These are phyloP conservation scores for Populus tomentosa DNA, from an alignment of 441 rosid species.

Conservation along the genomic window DNA sequence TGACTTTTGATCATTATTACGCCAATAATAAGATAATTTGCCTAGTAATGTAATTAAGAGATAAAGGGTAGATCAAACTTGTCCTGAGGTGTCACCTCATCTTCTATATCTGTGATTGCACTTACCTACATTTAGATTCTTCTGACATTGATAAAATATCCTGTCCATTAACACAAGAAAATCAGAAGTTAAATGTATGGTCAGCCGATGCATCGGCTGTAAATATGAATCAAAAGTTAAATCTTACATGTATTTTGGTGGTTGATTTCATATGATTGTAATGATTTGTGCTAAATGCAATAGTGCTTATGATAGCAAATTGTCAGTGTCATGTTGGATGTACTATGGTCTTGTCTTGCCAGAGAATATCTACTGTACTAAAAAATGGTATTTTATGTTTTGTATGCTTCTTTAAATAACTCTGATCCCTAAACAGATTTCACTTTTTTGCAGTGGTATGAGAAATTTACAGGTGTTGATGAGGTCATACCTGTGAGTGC, in stretches of 20 bases:
- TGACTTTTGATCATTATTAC: neutral
- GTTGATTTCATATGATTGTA: neutral
- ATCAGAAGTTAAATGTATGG: neutral
- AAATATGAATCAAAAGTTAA: neutral
- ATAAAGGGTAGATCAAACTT: neutral
- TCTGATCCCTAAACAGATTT: conserved; percentile 16
- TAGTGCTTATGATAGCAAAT: neutral
- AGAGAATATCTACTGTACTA: neutral
- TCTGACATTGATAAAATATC: neutral
- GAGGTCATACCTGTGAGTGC: conserved; percentile 98
- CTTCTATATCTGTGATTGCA: neutral
- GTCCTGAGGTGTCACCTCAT: neutral
- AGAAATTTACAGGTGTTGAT: conserved; percentile 76
- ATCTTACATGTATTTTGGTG: neutral
- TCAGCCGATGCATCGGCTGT: neutral
- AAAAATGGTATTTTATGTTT: neutral
- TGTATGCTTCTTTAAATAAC: neutral
- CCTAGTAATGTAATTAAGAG: neutral
- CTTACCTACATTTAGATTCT: neutral
- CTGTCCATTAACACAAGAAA: neutral
- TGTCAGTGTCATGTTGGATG: neutral
- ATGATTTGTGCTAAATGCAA: neutral
- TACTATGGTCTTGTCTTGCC: neutral
- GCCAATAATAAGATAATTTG: neutral
- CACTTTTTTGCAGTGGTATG: conserved; percentile 79